Percentiles rank a stretch among this genome's conserved stretches.
Evolutionary conservation across 345 rosid genomes (phyloP).

Genomic region (sweet orange (Citrus sinensis)): DVS_A1.0 CM039163.1:24925501-24926000

Average conservation of each 20-base stretch:
- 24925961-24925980: neutral
- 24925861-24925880: neutral
- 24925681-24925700: constrained; percentile 90
- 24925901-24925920: neutral
- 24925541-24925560: constrained; percentile 9
- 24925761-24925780: neutral
- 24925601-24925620: constrained; percentile 9
- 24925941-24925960: neutral
- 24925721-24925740: constrained; percentile 16
- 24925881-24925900: neutral
- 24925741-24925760: constrained; percentile 1
- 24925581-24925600: constrained; percentile 1
- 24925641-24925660: constrained; percentile 90
- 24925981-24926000: neutral
- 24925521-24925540: constrained; percentile 69
- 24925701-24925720: constrained; percentile 68
- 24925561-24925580: constrained; percentile 3
- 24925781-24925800: neutral
- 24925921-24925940: neutral
- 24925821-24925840: neutral
- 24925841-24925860: neutral
- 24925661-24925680: constrained; percentile 87
- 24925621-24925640: constrained; percentile 39
- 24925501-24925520: constrained; percentile 85
- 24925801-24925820: neutral